Evolutionary conservation across 768 basidiomycete genomes (phyloP), one percentile per base, ranked within the genome.

Genomic region (Panaeolus cyanescens): DNA sequence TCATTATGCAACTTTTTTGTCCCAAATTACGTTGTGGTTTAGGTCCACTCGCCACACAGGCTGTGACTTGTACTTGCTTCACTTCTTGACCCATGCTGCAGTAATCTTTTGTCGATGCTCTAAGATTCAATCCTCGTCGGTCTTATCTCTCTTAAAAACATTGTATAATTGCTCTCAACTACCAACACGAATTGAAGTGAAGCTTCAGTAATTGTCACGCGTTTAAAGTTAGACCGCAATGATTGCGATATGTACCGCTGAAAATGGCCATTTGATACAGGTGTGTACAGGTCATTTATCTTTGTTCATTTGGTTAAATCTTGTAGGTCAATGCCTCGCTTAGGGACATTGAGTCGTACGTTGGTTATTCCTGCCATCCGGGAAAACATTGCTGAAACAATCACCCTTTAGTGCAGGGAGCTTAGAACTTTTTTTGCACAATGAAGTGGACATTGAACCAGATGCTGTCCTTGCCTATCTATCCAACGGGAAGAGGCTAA

Each of bases 341-440:
- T 57, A 83, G 90, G 74, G 91, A 93, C 69, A 88, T 94, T 61
- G 90, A 93, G 76, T 83, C 85, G 91, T 89, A 71, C 59, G 77
- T 62, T 25, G 17, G 36, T 28, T 19, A 19, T 54, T n/a, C 55
- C 32, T 55, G 34, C 7, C 12, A 33, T 33, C 56, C 32, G 33
- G 56, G 37, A 56, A 40, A 54, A 55, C 57, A 56, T 53, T 59
- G 28, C 60, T 66, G 12, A 68, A 39, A 15, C 31, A 54, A 33
- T 19, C 28, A 34, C 20, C 37, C 9, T 40, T 6, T 57, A 93
- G 91, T 65, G 78, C 75, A 32, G 87, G 85, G 36, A 87, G 80
- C 66, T 78, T 95, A n/a, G 91, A 93, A 66, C 61, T 75, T 8
- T 92, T 93, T 64, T 70, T 95, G 8, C 82, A 87, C 40, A 83